phyloP scores from a whole-genome alignment of 768 basidiomycete genomes.

The Boletellus emodensis region DNA sequence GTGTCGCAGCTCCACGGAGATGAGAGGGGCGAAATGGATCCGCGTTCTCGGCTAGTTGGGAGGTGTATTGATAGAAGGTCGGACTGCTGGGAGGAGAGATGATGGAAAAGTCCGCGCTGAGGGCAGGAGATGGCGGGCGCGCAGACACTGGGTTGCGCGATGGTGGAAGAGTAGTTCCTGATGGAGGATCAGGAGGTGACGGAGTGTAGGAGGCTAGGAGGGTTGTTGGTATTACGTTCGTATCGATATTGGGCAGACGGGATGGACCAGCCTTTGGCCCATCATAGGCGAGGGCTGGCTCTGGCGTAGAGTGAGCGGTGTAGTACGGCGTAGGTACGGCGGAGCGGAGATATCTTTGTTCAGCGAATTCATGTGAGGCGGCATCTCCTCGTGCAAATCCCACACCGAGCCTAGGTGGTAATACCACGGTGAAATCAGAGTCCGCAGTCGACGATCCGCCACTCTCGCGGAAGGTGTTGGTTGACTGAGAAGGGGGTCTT shows the following conservation, averaged over 20 bases:
- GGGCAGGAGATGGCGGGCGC: conserved; percentile 43
- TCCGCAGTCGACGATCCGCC: conserved; percentile 14
- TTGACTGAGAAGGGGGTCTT: conserved; percentile 1
- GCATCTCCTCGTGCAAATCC: conserved; percentile 13
- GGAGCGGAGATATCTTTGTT: conserved; percentile 19
- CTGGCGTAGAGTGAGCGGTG: conserved; percentile 30
- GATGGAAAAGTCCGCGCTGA: conserved; percentile 45
- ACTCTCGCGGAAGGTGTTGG: neutral
- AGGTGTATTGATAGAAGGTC: conserved; percentile 31
- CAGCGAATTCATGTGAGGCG: conserved; percentile 7
- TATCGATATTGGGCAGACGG: conserved; percentile 22
- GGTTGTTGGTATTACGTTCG: conserved; percentile 13
- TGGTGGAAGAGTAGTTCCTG: conserved; percentile 23
- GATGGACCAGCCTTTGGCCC: conserved; percentile 25
- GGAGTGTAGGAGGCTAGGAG: conserved; percentile 9
- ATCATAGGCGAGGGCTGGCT: conserved; percentile 18
- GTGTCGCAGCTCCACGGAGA: conserved; percentile 20
- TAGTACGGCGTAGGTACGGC: conserved; percentile 30
- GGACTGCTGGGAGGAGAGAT: conserved; percentile 40
- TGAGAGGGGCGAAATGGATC: conserved; percentile 21
- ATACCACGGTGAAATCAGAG: conserved; percentile 22
- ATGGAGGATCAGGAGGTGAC: conserved; percentile 27
- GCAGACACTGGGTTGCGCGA: conserved; percentile 9
- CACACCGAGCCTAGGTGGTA: conserved; percentile 6
- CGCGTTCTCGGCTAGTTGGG: conserved; percentile 20